Evolutionary conservation across 2,329 filamentous ascomycete genomes (phyloP).

Genomic region (Ophiostoma perfectum): DNA sequence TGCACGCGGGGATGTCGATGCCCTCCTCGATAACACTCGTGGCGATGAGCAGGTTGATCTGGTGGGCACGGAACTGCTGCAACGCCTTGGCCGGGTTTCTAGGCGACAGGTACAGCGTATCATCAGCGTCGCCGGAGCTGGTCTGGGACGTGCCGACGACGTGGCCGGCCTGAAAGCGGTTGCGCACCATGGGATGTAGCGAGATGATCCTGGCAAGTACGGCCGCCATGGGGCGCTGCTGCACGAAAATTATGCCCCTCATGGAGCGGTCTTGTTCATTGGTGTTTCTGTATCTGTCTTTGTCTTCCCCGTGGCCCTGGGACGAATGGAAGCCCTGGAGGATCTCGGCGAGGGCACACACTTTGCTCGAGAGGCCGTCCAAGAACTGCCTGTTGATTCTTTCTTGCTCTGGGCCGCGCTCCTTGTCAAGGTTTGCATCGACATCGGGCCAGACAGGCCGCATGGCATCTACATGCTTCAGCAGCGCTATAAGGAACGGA

Average conservation of each 20-base stretch:
- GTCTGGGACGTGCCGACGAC: constrained; percentile 44
- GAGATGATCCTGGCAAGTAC: constrained; percentile 56
- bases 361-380: constrained; percentile 48
- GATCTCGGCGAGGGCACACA: constrained; percentile 47
- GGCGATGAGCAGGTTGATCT: constrained; percentile 53
- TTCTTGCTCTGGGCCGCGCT: not conserved
- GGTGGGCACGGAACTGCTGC: constrained; percentile 49
- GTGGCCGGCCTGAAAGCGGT: constrained; percentile 46
- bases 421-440: not conserved
- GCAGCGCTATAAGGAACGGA: constrained; percentile 47
- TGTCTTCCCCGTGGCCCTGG: not conserved
- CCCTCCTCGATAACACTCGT: constrained; percentile 64
- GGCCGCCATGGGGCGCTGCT: constrained; percentile 55
- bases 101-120: constrained; percentile 31
- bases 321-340: constrained; percentile 32
- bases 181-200: constrained; percentile 43
- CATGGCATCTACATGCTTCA: constrained; percentile 30
- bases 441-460: not conserved
- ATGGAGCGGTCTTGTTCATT: not conserved
- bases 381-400: constrained; percentile 3
- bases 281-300: not conserved
- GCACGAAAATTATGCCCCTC: constrained; percentile 63
- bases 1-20: constrained; percentile 61
- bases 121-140: constrained; percentile 17
- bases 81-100: constrained; percentile 37